Evolutionary conservation across 305 asterid genomes (phyloP), one percentile per base, ranked within the genome.

Genomic region (Fraxinus latifolia): DNA sequence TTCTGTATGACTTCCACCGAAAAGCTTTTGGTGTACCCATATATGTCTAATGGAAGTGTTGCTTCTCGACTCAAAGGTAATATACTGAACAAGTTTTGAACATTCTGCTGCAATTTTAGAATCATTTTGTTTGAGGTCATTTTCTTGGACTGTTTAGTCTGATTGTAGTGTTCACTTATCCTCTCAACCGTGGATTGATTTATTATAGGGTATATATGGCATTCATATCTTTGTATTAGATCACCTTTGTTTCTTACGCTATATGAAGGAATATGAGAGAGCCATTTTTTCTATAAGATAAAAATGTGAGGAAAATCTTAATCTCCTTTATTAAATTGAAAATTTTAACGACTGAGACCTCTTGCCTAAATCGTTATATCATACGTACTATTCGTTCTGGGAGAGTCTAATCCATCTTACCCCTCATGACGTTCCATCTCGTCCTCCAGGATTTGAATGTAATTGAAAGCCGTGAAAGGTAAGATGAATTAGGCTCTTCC

Each of bases 21-120:
- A 75, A 86, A 86, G 55, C 90, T 89, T 76, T 29, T 89, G 83
- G 90, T 89, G 71, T 89, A 89, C 70, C 91, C 91, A 14, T 89
- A 80, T 17, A 89, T 89, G 91, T 87, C 91, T 31, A 89, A 89
- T 77, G 91, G 91, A 37, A 87, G 91, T 19, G 91, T 89, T 32
- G 90, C 91, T 29, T 85, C 82, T 1, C 90, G 91, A 33, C 89
- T 89, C 53, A 87, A 85, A 89, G 89, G 91, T 89, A 60, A 3
- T 65, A 77, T 3, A 25, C 34, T 25, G 17, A 65, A 65, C n/a
- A 2, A 65, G 73, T 65, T 62, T 21, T 8, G 33, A 14, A 62
- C 32, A 9, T 2, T 8, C 73, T 25, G 32, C 1, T 58, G n/a
- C 32, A 65, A 25, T 23, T 11, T 62, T 25, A 25, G 73, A 0